Evolutionary conservation across 495 filamentous ascomycete genomes (phyloP), one percentile per base, ranked within the genome.

Genomic region (Lophiotrema nucula): DNA sequence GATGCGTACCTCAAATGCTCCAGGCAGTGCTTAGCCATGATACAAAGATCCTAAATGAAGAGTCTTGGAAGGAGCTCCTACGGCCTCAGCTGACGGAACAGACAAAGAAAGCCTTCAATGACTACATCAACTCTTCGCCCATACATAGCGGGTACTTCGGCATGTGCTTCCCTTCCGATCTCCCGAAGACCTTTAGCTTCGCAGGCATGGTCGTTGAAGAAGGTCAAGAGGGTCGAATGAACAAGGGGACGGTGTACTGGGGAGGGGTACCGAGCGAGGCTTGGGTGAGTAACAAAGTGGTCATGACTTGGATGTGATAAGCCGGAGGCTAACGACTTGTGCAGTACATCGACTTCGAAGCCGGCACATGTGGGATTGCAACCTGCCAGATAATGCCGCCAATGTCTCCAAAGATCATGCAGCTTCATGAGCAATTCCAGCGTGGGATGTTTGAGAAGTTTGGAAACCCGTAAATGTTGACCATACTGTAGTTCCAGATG

Each of bases 321-420:
- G n/a, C n/a, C n/a, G n/a, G n/a, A n/a, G n/a, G n/a, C n/a, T n/a
- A n/a, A n/a, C n/a, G n/a, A n/a, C n/a, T n/a, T n/a, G n/a, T n/a
- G n/a, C n/a, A n/a, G n/a, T 60, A 25, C 38, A 25, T 60, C 18
- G 48, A 60, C 25, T 18, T 16, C 27, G 27, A 52, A 24, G 39
- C 48, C 4, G 56, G 56, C 2, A 6, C 50, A 15, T 60, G 56
- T 35, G 47, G 33, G n/a, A 15, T 60, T 15, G 56, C 56, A 2
- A 15, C 28, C 2, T 53, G 56, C 39, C 56, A 60, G 35, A 39
- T 60, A 21, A 18, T 60, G 11, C 56, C 56, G 10, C 56, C 56
- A 3, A 60, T 60, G 56, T 44, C 15, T 8, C 47, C 56, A 10
- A 21, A 28, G 4, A 37, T 60, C 2, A 46, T 53, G 47, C 3